A percentile compares a stretch with the other conserved stretches of the same genome.
Conservation (phyloP, 2,329 filamentous ascomycete species). For the Botrytis galanthina region DNA sequence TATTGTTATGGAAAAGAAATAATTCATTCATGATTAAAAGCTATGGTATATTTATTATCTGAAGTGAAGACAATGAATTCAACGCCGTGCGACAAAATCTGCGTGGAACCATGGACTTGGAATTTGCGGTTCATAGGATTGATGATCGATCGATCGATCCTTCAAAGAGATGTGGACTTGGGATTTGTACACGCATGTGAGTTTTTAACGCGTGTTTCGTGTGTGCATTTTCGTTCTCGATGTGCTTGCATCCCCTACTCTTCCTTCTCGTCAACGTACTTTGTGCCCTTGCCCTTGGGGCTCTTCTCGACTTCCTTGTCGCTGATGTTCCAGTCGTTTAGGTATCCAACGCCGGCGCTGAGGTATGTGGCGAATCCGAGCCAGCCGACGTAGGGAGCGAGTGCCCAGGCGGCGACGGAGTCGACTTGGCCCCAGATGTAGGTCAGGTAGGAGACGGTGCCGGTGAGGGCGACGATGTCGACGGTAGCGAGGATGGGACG, state of each 20-base stretch:
- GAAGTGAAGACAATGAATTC: neutral
- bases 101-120: neutral
- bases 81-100: neutral
- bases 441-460: slow-evolving; percentile 69
- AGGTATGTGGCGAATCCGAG: slow-evolving; percentile 85
- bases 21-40: neutral
- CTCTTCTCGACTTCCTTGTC: slow-evolving; percentile 36
- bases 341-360: slow-evolving; percentile 63
- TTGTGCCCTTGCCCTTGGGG: slow-evolving; percentile 33
- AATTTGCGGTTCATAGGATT: neutral
- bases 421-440: slow-evolving; percentile 77
- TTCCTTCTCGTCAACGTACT: slow-evolving; percentile 38
- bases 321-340: slow-evolving; percentile 65
- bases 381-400: slow-evolving; percentile 84
- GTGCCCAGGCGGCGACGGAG: slow-evolving; percentile 65
- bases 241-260: neutral
- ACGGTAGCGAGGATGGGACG: slow-evolving; percentile 70
- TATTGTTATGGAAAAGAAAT: neutral
- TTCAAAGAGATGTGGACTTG: neutral
- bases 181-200: neutral
- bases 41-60: slow-evolving; percentile 3
- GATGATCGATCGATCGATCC: neutral
- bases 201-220: too few relatives aligned
- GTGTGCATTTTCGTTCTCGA: neutral
- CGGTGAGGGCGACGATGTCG: slow-evolving; percentile 72